Evolutionary conservation across 306 rosid genomes (phyloP).

Genomic region (Spatholobus suberectus): DNA sequence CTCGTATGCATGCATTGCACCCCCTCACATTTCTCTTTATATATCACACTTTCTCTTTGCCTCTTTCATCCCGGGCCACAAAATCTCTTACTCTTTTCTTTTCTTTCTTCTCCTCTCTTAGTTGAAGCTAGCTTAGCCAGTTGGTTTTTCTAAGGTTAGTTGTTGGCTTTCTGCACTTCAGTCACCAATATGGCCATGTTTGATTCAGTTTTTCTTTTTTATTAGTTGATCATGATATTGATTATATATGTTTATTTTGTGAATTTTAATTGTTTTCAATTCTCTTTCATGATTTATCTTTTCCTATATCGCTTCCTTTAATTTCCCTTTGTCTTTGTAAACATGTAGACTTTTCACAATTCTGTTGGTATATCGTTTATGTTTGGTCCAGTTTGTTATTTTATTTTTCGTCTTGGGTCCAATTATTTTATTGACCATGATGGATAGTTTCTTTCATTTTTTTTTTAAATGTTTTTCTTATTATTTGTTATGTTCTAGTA

Average conservation of each 20-base stretch:
- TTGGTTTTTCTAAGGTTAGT: neutral
- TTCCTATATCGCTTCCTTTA: too few relatives aligned
- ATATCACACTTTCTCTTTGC: neutral
- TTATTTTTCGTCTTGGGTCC: neutral
- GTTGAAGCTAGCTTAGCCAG: neutral
- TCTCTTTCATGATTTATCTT: neutral
- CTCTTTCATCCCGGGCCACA: neutral
- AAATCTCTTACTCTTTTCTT: neutral
- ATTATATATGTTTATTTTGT: neutral
- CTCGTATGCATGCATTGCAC: neutral
- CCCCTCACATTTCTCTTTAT: neutral
- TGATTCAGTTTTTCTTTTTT: neutral
- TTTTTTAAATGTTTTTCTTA: neutral
- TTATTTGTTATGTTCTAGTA: neutral
- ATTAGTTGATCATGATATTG: neutral
- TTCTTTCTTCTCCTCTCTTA: neutral
- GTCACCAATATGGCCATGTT: neutral
- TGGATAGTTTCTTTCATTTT: neutral
- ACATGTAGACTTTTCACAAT: neutral
- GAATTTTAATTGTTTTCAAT: neutral
- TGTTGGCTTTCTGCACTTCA: neutral
- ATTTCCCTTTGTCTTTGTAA: neutral
- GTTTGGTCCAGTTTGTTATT: neutral
- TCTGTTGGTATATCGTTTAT: neutral
- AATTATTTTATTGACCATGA: neutral